Base-by-base conservation (phyloP, 768 basidiomycete species). In the Zangia roseola region DNA sequence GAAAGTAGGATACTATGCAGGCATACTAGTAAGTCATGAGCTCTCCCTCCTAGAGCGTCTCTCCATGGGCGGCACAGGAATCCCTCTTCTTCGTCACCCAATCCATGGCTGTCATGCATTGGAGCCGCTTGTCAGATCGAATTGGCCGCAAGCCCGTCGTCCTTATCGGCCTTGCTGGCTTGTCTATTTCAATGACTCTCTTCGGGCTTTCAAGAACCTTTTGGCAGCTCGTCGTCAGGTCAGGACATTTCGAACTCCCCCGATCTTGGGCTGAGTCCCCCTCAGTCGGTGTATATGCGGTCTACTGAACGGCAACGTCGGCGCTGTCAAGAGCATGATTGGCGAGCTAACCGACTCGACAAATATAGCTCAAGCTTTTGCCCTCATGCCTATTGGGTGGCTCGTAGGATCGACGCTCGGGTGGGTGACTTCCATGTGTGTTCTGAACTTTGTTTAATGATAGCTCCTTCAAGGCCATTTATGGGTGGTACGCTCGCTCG, bases 71-170 rank as follows among this genome's bases (percentile, higher is more conserved):
- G 25, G 1, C 31, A 7, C 49, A 89, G 86, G 81, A 88, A 77
- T 88, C 86, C 4, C 62, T 87, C 26, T 90, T 88, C 69, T 90
- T 85, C 53, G 70, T 84, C n/a, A 80, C 86, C 0, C 84, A 89
- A 62, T 84, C 86, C 1, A 60, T 79, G 46, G 82, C 83, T 3
- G 80, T 88, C 25, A 66, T 90, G 30, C 80, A 85, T 45, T 91
- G 87, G 86, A 84, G 83, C 60, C 76, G 84, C 24, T 53, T 81
- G 14, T 88, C 86, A 9, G 88, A 89, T 59, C 69, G 71, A 36
- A 67, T 89, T 14, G 87, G 88, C 10, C 80, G 88, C 35, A 88
- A 84, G 58, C 87, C 87, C 0, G 80, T 90, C 25, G 79, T 90
- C 50, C 72, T 89, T 38, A 70, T 66, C 2, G 88, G 87, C 1